Base-by-base conservation (phyloP, 2,329 filamentous ascomycete species). In the Xylaria hypoxylon region DNA sequence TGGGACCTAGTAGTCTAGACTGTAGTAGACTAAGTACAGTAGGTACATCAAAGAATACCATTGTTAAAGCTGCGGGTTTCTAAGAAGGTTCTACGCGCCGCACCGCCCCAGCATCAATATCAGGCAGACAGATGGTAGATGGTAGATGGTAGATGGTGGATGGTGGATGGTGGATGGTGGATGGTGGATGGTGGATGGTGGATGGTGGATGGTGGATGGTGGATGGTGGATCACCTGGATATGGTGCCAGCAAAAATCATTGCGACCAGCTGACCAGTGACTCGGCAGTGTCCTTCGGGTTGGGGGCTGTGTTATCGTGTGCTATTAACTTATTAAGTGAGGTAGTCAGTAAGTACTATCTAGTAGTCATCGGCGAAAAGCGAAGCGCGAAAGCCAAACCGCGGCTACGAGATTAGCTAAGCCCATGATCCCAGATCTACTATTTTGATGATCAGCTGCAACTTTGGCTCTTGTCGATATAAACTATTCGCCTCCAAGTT, bases 151-250 rank as follows among this genome's bases (percentile, higher is more conserved):
- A n/a, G n/a, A n/a, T n/a, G n/a, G n/a, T n/a, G n/a, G n/a, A n/a
- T n/a, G n/a, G n/a, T n/a, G n/a, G n/a, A n/a, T n/a, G n/a, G n/a
- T n/a, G n/a, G n/a, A n/a, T n/a, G n/a, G n/a, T n/a, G n/a, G n/a
- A n/a, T n/a, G n/a, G n/a, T n/a, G n/a, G n/a, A n/a, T n/a, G n/a
- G n/a, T n/a, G n/a, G n/a, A n/a, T n/a, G n/a, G n/a, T n/a, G n/a
- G n/a, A n/a, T n/a, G n/a, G n/a, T n/a, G n/a, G n/a, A n/a, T n/a
- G n/a, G n/a, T n/a, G n/a, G n/a, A n/a, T n/a, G n/a, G n/a, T n/a
- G n/a, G n/a, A n/a, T n/a, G n/a, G n/a, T n/a, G 55, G 40, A 67
- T 67, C 65, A 67, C 45, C 61, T 67, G 61, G 31, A 52, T 52
- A 15, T 31, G 48, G 52, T 48, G 59, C 50, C 38, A 45, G 35